Percentiles rank a stretch among this genome's conserved stretches.
phyloP scores from a whole-genome alignment of 2,329 filamentous ascomycete species.

The Colletotrichum sp. region DNA sequence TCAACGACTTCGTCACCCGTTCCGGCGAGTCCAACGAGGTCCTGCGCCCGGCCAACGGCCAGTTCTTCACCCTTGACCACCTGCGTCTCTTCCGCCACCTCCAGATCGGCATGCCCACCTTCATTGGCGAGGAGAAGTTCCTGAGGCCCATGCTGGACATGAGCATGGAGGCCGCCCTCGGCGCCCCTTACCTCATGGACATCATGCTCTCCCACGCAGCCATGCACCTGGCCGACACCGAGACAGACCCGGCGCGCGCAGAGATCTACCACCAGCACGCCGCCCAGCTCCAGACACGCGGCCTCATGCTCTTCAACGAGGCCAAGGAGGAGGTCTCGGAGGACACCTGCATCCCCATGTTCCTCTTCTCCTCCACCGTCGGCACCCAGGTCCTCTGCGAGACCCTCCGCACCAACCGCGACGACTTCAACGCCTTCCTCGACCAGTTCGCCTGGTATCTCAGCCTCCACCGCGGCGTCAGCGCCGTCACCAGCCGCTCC shows the following conservation, averaged over 20 bases:
- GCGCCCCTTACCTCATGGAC: constrained; percentile 41
- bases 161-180: constrained; percentile 32
- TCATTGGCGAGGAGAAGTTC: constrained; percentile 21
- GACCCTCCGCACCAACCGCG: constrained; percentile 31
- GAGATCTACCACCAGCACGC: constrained; percentile 31
- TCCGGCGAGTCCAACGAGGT: not conserved
- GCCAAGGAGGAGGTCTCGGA: constrained; percentile 24
- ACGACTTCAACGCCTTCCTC: constrained; percentile 43
- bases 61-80: constrained; percentile 40
- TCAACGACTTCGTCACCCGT: constrained; percentile 5
- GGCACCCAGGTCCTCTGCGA: constrained; percentile 18
- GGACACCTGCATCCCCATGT: constrained; percentile 41
- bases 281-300: constrained; percentile 32
- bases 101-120: constrained; percentile 26
- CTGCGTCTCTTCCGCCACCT: constrained; percentile 43
- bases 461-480: constrained; percentile 47
- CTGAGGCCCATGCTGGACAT: constrained; percentile 32
- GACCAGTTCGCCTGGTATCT: constrained; percentile 45
- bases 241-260: constrained; percentile 22
- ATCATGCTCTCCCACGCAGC: constrained; percentile 40
- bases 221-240: constrained; percentile 35
- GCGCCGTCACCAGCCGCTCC: constrained; percentile 36
- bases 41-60: not conserved
- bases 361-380: constrained; percentile 46
- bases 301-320: constrained; percentile 33